phyloP scores from a whole-genome alignment of 768 basidiomycete genomes.

The Podaxis sp. region DNA sequence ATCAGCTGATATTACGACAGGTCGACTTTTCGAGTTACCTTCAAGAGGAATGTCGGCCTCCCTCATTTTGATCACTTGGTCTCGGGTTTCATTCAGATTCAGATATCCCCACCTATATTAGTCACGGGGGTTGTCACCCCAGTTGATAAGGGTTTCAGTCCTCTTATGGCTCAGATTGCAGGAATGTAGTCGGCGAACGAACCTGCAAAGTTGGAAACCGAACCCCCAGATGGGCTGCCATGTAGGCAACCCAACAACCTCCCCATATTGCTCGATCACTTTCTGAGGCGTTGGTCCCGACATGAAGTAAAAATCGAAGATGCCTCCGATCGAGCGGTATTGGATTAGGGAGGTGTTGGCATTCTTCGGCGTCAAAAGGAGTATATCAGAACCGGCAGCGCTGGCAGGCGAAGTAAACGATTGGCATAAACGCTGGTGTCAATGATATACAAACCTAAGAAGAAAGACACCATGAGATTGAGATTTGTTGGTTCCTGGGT shows the following conservation, averaged over 20 bases:
- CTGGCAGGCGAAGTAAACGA: conserved; percentile 30
- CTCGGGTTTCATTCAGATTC: conserved; percentile 54
- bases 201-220: conserved; percentile 77
- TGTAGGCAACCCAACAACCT: conserved; percentile 63
- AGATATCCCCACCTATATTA: conserved; percentile 38
- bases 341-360: conserved; percentile 63
- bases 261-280: conserved; percentile 74
- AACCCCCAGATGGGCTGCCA: conserved; percentile 78
- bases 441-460: conserved; percentile 46
- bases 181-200: conserved; percentile 17
- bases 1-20: conserved; percentile 1
- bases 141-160: conserved; percentile 5
- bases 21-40: conserved; percentile 35
- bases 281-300: conserved; percentile 54
- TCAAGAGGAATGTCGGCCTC: conserved; percentile 77
- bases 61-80: conserved; percentile 54
- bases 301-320: conserved; percentile 78
- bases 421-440: not conserved
- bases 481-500: conserved; percentile 46
- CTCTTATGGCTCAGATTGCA: not conserved
- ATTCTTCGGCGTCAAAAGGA: conserved; percentile 58
- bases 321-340: conserved; percentile 75
- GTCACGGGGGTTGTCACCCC: conserved; percentile 18
- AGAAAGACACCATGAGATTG: conserved; percentile 77
- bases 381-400: conserved; percentile 68